These are phyloP conservation scores for Fusarium illudens DNA, from an alignment of 2,329 filamentous ascomycete genomes.

Conservation along the genomic window DNA sequence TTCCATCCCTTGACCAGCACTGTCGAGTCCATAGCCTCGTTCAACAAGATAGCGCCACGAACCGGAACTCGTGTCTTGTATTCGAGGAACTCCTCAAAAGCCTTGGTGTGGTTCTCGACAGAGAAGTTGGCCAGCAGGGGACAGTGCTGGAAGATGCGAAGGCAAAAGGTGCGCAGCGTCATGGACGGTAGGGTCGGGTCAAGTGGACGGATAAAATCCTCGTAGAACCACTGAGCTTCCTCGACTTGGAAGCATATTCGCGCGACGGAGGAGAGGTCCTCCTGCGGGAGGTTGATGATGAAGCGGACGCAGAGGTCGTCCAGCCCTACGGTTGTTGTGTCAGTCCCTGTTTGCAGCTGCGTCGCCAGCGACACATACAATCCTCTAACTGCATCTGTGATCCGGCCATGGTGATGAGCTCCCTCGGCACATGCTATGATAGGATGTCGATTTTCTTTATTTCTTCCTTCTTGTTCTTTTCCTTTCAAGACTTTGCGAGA, in stretches of 20 bases:
- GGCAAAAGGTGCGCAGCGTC: conserved; percentile 83
- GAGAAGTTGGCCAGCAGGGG: conserved; percentile 86
- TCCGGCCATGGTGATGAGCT: conserved; percentile 71
- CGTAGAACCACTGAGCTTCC: conserved; percentile 99
- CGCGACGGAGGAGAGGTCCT: conserved; percentile 88
- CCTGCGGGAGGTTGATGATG: conserved; percentile 93
- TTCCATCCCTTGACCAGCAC: conserved; percentile 98
- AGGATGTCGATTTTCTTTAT: conserved; percentile 3
- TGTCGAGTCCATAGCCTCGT: conserved; percentile 91
- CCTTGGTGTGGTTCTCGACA: conserved; percentile 77
- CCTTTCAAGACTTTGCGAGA: conserved; percentile 45
- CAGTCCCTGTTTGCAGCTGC: conserved; percentile 30
- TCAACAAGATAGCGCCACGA: conserved; percentile 90
- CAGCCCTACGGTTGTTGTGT: conserved; percentile 69
- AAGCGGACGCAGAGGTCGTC: conserved; percentile 98
- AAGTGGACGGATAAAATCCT: conserved; percentile 95
- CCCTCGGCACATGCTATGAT: conserved; percentile 43
- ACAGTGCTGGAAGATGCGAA: conserved; percentile 93
- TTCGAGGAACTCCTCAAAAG: conserved; percentile 89
- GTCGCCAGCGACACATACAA: conserved; percentile 63
- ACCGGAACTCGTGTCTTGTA: conserved; percentile 97
- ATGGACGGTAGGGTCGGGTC: conserved; percentile 87
- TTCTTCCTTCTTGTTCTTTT: conserved; percentile 13
- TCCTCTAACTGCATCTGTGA: conserved; percentile 88
- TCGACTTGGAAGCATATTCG: conserved; percentile 99